Base-by-base conservation (phyloP, 768 basidiomycete genomes). In the Multifurca ochricompacta region DNA sequence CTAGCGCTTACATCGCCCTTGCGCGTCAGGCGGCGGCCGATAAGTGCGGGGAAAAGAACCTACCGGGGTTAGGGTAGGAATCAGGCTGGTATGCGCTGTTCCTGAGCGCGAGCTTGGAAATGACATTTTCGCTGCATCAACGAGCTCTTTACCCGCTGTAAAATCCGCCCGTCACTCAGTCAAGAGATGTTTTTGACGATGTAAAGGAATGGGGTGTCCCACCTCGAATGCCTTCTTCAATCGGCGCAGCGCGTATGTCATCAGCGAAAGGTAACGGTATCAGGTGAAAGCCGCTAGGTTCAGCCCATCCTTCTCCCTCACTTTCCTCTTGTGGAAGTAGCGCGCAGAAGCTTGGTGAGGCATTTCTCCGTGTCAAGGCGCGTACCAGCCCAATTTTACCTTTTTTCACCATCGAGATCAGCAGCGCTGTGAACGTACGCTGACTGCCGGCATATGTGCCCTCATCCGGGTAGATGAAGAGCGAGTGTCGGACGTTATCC, bases 231-330 rank as follows among this genome's bases (percentile, higher is more conserved):
- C 75, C 83, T 51, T 80, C 74, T 18, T 83, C 79, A 10, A 92
- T 69, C 2, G 87, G 83, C 6, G 87, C 87, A 18, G 76, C 74
- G 44, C 96, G 82, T 45, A 98, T 86, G 63, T 99, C 96, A 65
- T 99, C 96, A 4, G 89, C 87, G 66, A 88, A 99, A 0, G 95
- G 94, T n/a, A 97, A 67, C 14, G 87, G 86, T 54, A 97, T 85
- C 47, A 98, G 74, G 68, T 98, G 93, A 63, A 98, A 87, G 5
- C 96, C 96, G 1, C 89, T 82, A 31, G 96, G 91, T 37, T 87
- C 83, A 48, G 79, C 82, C 74, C 82, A 87, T 6, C 88, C 90
- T 9, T 76, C 77, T 30, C 83, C 80, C 62, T 85, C 82, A 31
- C 71, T 60, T 43, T 77, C 78, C 66, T 96, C 91, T 53, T 95